Base-by-base conservation (phyloP, 2,329 filamentous ascomycete species). In the Colletotrichum trifolii region DNA sequence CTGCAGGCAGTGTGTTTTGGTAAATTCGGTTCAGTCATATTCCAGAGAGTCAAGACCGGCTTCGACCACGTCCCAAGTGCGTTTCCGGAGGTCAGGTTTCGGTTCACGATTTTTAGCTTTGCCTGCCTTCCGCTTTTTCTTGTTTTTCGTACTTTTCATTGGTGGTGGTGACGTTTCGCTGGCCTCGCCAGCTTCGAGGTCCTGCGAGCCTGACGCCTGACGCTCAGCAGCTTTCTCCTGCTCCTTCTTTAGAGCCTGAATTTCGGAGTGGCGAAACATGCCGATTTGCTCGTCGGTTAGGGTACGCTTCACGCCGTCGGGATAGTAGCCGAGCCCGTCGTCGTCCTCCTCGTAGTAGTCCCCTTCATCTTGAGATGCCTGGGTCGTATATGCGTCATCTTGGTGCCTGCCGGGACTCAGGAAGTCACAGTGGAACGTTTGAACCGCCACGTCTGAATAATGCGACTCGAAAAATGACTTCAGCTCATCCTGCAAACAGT, bases 251-350 rank as follows among this genome's bases (percentile, higher is more conserved):
- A 97, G 80, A 11, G 87, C 79, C 73, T 96, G 89, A 25, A 97
- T 85, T 76, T 98, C 95, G 2, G 92, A 95, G 74, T 96, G 93
- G 67, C 94, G 86, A 75, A 97, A 97, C 67, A 97, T 95, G 57
- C 88, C 87, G 70, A 97, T 93, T 80, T 97, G 92, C 71, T 94
- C 92, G 73, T 97, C 92, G 9, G 94, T 97, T 71, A 98, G 82
- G 15, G 94, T 97, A 45, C 95, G 90, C 75, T 96, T 96, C 67
- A 89, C 87, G 3, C 95, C 94, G 73, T 98, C 94, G 1, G 86
- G 78, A 70, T 98, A 98, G 76, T 93, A 95, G 15, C 94, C 95
- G 13, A 97, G 81, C 1, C 80, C 87, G 72, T 92, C 91, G 43
- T 89, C 86, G 34, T 89, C 87, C 35, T 85, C 83, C 4, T 66